Evolutionary conservation across 805 yeast species (phyloP).

Genomic region (Pachysolen tannophilus): DNA sequence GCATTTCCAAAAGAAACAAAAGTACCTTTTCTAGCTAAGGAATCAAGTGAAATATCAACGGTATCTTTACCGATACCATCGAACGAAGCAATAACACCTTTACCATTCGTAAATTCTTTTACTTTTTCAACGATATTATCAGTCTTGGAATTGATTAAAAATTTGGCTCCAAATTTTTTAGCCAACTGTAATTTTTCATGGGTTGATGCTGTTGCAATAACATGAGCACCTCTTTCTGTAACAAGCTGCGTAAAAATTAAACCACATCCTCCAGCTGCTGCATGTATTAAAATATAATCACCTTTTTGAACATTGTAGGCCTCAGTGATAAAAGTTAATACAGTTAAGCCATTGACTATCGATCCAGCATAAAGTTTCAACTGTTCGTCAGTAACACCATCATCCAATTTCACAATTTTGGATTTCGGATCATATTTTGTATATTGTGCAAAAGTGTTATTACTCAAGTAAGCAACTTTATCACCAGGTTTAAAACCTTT

Average conservation of each 20-base stretch:
- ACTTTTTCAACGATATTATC: slow-evolving; percentile 54
- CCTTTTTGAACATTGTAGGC: slow-evolving; percentile 60
- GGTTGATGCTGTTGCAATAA: slow-evolving; percentile 79
- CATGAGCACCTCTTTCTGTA: slow-evolving; percentile 59
- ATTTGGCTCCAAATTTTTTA: slow-evolving; percentile 70
- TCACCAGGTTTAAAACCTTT: slow-evolving; percentile 57
- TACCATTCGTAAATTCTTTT: slow-evolving; percentile 49
- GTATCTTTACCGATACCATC: slow-evolving; percentile 80
- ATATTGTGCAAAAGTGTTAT: slow-evolving; percentile 66
- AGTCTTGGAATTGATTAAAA: slow-evolving; percentile 43
- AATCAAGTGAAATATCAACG: slow-evolving; percentile 51
- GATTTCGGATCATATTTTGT: slow-evolving; percentile 37
- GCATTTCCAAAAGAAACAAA: slow-evolving; percentile 79
- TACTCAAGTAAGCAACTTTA: slow-evolving; percentile 49
- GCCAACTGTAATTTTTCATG: slow-evolving; percentile 64
- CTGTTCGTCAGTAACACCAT: slow-evolving; percentile 35
- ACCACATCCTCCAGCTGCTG: slow-evolving; percentile 97
- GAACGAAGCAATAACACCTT: slow-evolving; percentile 61
- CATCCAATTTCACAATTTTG: slow-evolving; percentile 41
- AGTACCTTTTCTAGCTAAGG: slow-evolving; percentile 64
- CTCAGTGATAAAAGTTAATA: slow-evolving; percentile 59
- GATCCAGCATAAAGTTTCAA: slow-evolving; percentile 53
- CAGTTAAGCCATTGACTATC: slow-evolving; percentile 71
- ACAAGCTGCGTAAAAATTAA: slow-evolving; percentile 60
- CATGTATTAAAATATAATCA: slow-evolving; percentile 72